phyloP scores from a whole-genome alignment of 2,329 filamentous ascomycete genomes.

The Colletotrichum phormii region DNA sequence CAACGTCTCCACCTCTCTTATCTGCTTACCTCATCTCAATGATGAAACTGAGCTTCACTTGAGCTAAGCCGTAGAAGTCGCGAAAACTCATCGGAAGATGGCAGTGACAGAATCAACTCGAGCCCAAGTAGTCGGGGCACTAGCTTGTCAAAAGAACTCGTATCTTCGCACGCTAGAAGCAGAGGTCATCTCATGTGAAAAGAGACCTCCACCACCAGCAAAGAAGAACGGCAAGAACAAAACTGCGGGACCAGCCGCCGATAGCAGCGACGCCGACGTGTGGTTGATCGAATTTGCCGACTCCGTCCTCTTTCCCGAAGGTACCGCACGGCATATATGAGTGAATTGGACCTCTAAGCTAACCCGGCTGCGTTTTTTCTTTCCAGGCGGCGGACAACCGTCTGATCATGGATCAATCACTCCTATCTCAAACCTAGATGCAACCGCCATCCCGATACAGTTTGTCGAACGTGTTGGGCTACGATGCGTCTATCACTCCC shows the following conservation, averaged over 20 bases:
- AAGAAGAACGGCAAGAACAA: slow-evolving; percentile 37
- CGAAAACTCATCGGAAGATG: background rate
- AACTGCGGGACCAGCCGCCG: slow-evolving; percentile 4
- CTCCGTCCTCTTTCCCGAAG: slow-evolving; percentile 47
- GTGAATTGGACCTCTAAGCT: background rate
- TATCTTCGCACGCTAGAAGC: slow-evolving; percentile 42
- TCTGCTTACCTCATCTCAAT: slow-evolving; percentile 5
- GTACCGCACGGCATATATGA: slow-evolving; percentile 10
- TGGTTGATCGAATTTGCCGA: slow-evolving; percentile 47
- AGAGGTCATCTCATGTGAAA: slow-evolving; percentile 44
- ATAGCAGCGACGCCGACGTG: slow-evolving; percentile 27
- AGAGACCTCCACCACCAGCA: slow-evolving; percentile 33
- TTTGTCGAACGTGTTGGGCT: slow-evolving; percentile 44
- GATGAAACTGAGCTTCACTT: background rate
- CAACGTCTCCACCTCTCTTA: background rate
- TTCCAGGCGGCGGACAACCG: slow-evolving; percentile 46
- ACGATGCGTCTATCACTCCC: slow-evolving; percentile 41
- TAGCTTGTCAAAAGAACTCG: slow-evolving; percentile 44
- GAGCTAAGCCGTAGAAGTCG: background rate
- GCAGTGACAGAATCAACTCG: slow-evolving; percentile 22
- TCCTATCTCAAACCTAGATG: background rate
- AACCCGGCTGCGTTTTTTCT: background rate
- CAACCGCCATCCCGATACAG: slow-evolving; percentile 38
- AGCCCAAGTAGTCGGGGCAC: slow-evolving; percentile 40
- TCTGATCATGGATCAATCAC: slow-evolving; percentile 44